phyloP scores from a whole-genome alignment of 805 yeast species.

The Pichia exigua region DNA sequence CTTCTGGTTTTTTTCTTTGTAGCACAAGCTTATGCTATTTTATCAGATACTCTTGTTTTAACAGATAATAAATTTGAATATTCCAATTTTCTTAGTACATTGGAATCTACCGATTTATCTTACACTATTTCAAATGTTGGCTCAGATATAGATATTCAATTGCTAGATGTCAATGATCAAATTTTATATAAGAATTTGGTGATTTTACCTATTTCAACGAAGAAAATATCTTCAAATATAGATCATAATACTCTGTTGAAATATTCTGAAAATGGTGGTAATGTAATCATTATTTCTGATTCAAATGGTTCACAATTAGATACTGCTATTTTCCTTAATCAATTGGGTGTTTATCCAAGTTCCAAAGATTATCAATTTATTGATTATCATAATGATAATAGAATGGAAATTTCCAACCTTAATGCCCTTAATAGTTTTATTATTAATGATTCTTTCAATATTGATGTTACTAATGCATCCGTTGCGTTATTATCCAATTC shows the following conservation, averaged over 20 bases:
- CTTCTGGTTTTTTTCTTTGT: background rate
- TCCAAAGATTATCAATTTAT: constrained; percentile 59
- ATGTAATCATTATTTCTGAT: constrained; percentile 55
- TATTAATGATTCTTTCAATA: constrained; percentile 24
- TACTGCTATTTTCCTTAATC: constrained; percentile 58
- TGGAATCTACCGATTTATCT: background rate
- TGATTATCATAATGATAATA: constrained; percentile 51
- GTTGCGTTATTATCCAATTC: constrained; percentile 67
- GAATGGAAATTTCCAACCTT: constrained; percentile 17
- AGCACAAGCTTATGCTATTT: background rate
- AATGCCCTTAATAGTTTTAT: constrained; percentile 4
- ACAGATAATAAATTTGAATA: background rate
- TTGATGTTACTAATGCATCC: constrained; percentile 36
- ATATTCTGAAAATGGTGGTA: constrained; percentile 65
- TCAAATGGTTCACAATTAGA: constrained; percentile 50
- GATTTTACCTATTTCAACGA: constrained; percentile 50
- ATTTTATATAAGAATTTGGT: constrained; percentile 48
- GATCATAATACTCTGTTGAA: constrained; percentile 44
- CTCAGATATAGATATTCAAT: constrained; percentile 10
- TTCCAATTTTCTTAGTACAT: background rate
- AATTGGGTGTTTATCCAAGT: constrained; percentile 77
- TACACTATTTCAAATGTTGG: background rate
- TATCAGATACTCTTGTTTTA: background rate
- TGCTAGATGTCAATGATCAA: constrained; percentile 34
- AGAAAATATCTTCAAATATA: constrained; percentile 32